Evolutionary conservation across 1,284 basidiomycete genomes (phyloP), one percentile per base, ranked within the genome.

Genomic region (Xerocomus minutiporus): DNA sequence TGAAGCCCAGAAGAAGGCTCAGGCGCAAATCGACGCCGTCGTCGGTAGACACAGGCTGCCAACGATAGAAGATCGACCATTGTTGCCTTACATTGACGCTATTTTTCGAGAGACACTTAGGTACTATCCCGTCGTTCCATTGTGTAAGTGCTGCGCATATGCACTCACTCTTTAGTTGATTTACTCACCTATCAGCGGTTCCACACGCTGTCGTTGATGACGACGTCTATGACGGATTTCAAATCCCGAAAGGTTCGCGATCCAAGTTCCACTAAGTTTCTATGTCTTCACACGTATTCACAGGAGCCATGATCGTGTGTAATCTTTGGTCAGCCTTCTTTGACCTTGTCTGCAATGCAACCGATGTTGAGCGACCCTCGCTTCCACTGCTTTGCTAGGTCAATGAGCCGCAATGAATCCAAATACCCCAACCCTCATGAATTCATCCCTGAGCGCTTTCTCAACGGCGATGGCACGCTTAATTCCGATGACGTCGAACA

Each of bases 31-130:
- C 12, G 70, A 74, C 25, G 25, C 39, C 5, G 59, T 71, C 1
- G 55, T 69, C 1, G 64, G 65, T 4, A 31, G 26, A 4, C 54
- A 60, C n/a, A 61, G 62, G 17, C 46, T 73, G 1, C 73, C 73
- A 0, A 57, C 49, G 5, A 64, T 70, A 35, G 54, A 53, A 5
- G 71, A 74, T 48, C 48, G 57, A 5, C 54, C 56, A 3, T 47
- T 43, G 3, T 54, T 72, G 15, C 66, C 67, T 7, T 73, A 72
- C 47, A 48, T 73, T 3, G 60, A 66, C 4, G 67, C 66, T 5
- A 46, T 66, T 2, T 35, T 68, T 7, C 61, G 61, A 20, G 71
- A 73, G 47, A 48, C 54, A 0, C 46, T 67, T 13, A 52, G 53
- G 23, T 54, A 52, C 12, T 13, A 20, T 4, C 39, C 53, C 4